These are phyloP conservation scores for Patellifolia procumbens DNA, from an alignment of 179 eudicot genomes.

Conservation along the genomic window DNA sequence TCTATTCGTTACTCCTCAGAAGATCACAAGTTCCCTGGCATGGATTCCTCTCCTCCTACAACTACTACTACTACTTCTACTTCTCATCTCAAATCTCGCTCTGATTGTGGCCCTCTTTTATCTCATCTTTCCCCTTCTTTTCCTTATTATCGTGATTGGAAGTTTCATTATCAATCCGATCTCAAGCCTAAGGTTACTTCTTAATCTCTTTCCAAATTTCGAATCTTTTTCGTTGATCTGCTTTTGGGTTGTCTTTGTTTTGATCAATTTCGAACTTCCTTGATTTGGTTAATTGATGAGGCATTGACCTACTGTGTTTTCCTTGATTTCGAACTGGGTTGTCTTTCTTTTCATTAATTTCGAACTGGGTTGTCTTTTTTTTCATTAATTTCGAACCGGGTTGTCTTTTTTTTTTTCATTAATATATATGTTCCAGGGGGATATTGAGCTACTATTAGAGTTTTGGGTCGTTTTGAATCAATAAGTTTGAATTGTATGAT, in stretches of 20 bases:
- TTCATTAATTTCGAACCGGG: background rate
- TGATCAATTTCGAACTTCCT: background rate
- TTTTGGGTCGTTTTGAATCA: background rate
- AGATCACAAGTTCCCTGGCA: conserved; percentile 67
- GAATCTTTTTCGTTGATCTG: conserved; percentile 22
- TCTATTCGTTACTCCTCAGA: conserved; percentile 65
- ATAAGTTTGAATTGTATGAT: background rate
- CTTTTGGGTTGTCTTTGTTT: conserved; percentile 23
- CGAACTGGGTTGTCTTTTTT: conserved; percentile 13
- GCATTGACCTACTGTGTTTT: too few relatives aligned
- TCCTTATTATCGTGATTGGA: conserved; percentile 74
- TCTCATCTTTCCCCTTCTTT: conserved; percentile 53
- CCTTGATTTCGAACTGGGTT: background rate
- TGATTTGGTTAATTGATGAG: conserved; percentile 11
- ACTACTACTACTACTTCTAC: conserved; percentile 37
- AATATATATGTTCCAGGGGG: conserved; percentile 3
- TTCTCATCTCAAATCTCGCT: conserved; percentile 32
- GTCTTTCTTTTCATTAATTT: conserved; percentile 5
- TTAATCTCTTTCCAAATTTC: background rate
- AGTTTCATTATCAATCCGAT: conserved; percentile 60
- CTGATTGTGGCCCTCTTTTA: conserved; percentile 58
- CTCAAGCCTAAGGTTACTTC: conserved; percentile 71
- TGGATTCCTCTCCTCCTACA: conserved; percentile 59
- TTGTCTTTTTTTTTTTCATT: conserved; percentile 6
- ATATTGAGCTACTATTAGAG: background rate